These are phyloP conservation scores for Echria macrotheca DNA, from an alignment of 495 filamentous ascomycete genomes.

Conservation along the genomic window DNA sequence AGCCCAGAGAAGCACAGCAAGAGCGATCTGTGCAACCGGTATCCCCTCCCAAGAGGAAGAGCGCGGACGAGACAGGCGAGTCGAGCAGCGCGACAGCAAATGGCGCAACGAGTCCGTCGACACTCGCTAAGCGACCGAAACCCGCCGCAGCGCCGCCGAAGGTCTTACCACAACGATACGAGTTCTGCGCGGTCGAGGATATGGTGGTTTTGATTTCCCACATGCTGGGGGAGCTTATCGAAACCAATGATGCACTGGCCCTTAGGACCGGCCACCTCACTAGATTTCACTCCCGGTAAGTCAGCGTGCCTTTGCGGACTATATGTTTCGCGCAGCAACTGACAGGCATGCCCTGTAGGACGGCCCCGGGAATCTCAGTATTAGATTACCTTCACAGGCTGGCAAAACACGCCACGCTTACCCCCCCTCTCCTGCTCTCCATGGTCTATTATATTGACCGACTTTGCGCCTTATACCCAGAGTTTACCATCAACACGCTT, in stretches of 20 bases:
- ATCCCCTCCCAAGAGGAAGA: conserved; percentile 42
- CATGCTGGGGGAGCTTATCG: conserved; percentile 92
- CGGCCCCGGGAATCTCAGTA: conserved; percentile 90
- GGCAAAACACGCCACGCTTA: conserved; percentile 88
- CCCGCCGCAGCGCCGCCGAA: conserved; percentile 48
- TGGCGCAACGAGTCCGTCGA: conserved; percentile 29
- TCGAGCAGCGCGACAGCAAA: conserved; percentile 17
- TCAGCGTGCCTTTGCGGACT: neutral
- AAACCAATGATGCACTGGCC: conserved; percentile 84
- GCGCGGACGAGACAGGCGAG: conserved; percentile 47
- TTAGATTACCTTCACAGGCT: conserved; percentile 86
- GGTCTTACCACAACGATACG: conserved; percentile 69
- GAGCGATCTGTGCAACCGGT: conserved; percentile 20
- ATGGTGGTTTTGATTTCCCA: conserved; percentile 85
- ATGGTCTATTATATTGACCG: conserved; percentile 99
- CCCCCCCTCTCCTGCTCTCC: conserved; percentile 90
- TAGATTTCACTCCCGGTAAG: conserved; percentile 86
- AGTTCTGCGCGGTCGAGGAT: conserved; percentile 71
- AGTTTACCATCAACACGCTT: conserved; percentile 89
- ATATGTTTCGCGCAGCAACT: conserved; percentile 11
- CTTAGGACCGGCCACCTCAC: conserved; percentile 79
- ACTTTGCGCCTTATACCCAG: conserved; percentile 83
- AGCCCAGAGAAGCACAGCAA: conserved; percentile 7
- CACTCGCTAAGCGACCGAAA: conserved; percentile 47
- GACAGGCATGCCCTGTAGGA: conserved; percentile 41